phyloP scores from a whole-genome alignment of 345 rosid species.

The Draba incana region DNA sequence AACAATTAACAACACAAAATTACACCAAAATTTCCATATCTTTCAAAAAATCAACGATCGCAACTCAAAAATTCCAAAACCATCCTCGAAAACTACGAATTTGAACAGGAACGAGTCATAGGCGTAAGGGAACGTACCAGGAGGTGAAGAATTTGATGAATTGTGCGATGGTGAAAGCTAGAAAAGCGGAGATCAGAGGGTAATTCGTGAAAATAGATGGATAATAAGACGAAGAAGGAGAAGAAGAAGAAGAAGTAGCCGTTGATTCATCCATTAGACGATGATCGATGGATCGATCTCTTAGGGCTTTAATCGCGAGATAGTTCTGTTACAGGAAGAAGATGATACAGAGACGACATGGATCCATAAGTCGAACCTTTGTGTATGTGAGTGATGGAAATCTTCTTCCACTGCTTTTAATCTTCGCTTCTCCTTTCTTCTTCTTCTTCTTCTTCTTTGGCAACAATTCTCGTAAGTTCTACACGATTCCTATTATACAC shows the following conservation, averaged over 20 bases:
- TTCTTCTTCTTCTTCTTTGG: too few species aligned
- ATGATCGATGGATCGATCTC: constrained; percentile 23
- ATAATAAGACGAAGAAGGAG: constrained; percentile 45
- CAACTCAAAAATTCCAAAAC: too few species aligned
- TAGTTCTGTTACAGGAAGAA: constrained; percentile 6
- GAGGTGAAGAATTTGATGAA: constrained; percentile 64
- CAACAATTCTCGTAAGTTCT: too few species aligned
- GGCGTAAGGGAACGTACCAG: constrained; percentile 47
- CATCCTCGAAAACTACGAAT: too few species aligned
- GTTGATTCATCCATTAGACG: constrained; percentile 43
- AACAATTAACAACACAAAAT: too few species aligned
- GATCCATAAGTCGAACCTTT: constrained; percentile 19
- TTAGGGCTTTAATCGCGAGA: background rate
- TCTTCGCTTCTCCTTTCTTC: background rate
- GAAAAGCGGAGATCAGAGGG: constrained; percentile 65
- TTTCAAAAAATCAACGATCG: constrained; percentile 32
- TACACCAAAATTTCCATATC: constrained; percentile 46
- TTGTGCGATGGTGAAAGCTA: constrained; percentile 69
- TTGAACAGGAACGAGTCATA: too few species aligned
- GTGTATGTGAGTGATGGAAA: constrained; percentile 1
- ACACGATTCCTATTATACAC: too few species aligned
- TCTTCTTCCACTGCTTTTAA: constrained; percentile 15
- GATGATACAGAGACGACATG: constrained; percentile 1
- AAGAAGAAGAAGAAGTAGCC: constrained; percentile 3
- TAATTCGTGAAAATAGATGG: constrained; percentile 53